Evolutionary conservation across 148 eudicot species (phyloP).

Genomic region (Rhododendron henanense): DNA sequence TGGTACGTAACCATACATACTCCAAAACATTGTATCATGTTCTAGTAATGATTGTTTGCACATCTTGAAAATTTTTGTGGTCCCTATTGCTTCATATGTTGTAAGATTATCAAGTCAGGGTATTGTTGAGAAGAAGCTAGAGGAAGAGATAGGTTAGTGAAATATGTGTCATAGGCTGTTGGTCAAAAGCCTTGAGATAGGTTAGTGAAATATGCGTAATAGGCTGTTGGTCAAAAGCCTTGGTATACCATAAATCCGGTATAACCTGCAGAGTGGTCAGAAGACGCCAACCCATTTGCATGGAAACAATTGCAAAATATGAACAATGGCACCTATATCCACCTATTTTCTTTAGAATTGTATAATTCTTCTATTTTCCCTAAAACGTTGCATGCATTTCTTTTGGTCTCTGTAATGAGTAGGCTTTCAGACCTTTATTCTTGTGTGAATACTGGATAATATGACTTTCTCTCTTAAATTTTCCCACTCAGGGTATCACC

Average conservation of each 20-base stretch:
- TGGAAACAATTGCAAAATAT: background rate
- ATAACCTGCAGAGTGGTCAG: background rate
- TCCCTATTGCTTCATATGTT: background rate
- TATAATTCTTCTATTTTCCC: background rate
- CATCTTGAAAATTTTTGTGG: background rate
- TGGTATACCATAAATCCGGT: background rate
- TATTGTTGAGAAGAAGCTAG: background rate
- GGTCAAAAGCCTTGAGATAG: background rate
- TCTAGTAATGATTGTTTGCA: background rate
- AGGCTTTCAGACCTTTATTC: background rate
- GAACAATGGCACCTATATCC: background rate
- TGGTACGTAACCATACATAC: slow-evolving; percentile 46
- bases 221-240: background rate
- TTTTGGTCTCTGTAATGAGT: background rate
- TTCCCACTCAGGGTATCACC: slow-evolving; percentile 71
- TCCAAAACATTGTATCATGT: background rate
- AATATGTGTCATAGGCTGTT: background rate
- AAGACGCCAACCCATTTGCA: background rate
- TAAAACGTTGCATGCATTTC: background rate
- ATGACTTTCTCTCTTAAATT: slow-evolving; percentile 2
- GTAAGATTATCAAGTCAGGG: background rate
- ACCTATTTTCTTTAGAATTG: background rate
- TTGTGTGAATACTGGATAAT: background rate
- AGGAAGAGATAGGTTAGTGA: background rate
- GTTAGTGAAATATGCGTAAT: background rate